These are phyloP conservation scores for Dissoconium aciculare DNA, from an alignment of 2,329 filamentous ascomycete genomes.

Conservation along the genomic window DNA sequence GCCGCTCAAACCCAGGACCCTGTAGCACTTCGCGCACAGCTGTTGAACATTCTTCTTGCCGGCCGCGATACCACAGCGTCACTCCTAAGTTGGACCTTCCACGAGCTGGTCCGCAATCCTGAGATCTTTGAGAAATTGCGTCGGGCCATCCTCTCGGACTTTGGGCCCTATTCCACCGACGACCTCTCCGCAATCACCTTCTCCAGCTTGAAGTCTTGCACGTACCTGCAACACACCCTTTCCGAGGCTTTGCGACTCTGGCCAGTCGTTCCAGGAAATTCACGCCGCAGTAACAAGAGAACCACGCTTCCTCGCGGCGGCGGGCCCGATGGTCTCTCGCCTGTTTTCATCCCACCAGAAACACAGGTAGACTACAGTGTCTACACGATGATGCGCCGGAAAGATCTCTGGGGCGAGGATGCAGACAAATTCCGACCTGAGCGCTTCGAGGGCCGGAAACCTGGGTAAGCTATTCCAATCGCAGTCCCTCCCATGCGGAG, in stretches of 20 bases:
- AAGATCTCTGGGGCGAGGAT: constrained; percentile 26
- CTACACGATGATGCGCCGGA: constrained; percentile 25
- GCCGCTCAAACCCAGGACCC: constrained; percentile 33
- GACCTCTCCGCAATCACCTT: constrained; percentile 34
- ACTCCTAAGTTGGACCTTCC: constrained; percentile 40
- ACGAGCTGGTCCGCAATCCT: constrained; percentile 38
- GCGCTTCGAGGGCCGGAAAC: constrained; percentile 18
- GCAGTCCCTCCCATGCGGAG: too few species aligned
- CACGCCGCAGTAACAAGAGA: constrained; percentile 44
- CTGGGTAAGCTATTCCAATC: too few species aligned
- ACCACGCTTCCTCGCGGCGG: constrained; percentile 57
- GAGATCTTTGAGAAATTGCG: constrained; percentile 35
- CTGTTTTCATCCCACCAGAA: constrained; percentile 32
- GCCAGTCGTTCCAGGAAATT: constrained; percentile 53
- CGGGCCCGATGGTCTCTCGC: constrained; percentile 37
- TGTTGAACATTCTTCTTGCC: constrained; percentile 53
- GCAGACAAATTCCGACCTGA: constrained; percentile 27
- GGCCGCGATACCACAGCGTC: constrained; percentile 43
- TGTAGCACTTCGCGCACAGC: constrained; percentile 29
- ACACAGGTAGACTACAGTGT: constrained; percentile 20
- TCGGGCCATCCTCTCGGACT: constrained; percentile 32
- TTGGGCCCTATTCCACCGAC: constrained; percentile 29
- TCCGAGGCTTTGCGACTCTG: constrained; percentile 57
- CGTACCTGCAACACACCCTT: constrained; percentile 38
- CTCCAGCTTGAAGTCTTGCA: constrained; percentile 52